Percentiles rank a stretch among this genome's conserved stretches.
phyloP scores from a whole-genome alignment of 2,329 filamentous ascomycete species.

The Arthroderma sp. region DNA sequence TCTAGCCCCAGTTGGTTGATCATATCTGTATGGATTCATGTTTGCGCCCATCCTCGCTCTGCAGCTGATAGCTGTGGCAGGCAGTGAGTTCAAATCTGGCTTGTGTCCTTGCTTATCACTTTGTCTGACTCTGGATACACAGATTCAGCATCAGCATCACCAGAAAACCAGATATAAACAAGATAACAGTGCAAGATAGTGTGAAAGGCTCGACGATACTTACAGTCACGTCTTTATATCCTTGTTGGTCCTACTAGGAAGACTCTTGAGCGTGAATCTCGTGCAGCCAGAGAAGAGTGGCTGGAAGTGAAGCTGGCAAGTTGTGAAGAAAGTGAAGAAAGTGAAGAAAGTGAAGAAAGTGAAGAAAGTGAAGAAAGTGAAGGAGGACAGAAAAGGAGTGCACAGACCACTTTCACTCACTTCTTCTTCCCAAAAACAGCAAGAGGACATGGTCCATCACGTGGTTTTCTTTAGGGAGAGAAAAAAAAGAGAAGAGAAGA shows the following conservation, averaged over 20 bases:
- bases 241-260: neutral
- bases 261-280: neutral
- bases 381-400: neutral
- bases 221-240: neutral
- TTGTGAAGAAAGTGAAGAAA: neutral
- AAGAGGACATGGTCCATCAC: neutral
- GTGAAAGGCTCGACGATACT: neutral
- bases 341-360: no score
- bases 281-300: no score
- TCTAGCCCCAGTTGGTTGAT: neutral
- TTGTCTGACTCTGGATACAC: neutral
- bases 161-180: neutral
- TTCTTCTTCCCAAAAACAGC: neutral
- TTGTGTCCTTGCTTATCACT: neutral
- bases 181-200: neutral
- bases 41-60: neutral
- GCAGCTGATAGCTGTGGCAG: neutral
- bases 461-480: neutral
- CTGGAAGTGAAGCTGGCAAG: neutral
- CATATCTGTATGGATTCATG: neutral
- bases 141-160: neutral
- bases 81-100: neutral
- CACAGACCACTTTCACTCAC: neutral
- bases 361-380: neutral
- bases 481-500: neutral